Evolutionary conservation across 75 land plant species (phyloP), one percentile per base, ranked within the genome.

Genomic region (Gnetum montanum): DNA sequence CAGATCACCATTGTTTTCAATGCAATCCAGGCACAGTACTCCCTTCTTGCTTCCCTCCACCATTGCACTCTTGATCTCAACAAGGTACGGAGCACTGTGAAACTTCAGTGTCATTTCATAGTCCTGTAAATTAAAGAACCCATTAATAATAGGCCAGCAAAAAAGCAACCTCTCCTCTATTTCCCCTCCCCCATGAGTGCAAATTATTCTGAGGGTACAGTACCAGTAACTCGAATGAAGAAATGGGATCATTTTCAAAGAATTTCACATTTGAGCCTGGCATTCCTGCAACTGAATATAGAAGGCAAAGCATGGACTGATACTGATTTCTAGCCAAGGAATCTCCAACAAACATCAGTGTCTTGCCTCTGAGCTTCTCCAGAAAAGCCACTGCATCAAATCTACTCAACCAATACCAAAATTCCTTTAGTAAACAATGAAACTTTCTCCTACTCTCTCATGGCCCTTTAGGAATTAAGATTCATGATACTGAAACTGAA

Each of bases 261-360:
- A 73, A n/a, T n/a, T n/a, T n/a, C n/a, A n/a, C n/a, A n/a, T n/a
- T n/a, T n/a, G n/a, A n/a, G n/a, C n/a, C n/a, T n/a, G n/a, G n/a
- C n/a, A n/a, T n/a, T n/a, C n/a, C 66, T 34, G 37, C 55, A 53
- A 10, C 55, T n/a, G 63, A 52, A 53, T 67, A 52, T 40, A 83
- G 54, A 56, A 78, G 75, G 46, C 83, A 83, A 10, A 71, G 62
- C 49, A 83, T 61, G 3, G 94, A 88, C 41, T 85, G 71, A 85
- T 85, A 88, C 51, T 88, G 94, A 36, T 85, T 79, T 37, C 80
- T 61, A 20, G 73, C 79, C 15, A 88, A 49, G 0, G 94, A 88
- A 24, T 88, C 94, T 8, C 94, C 94, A 13, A 84, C 94, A 60
- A 88, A 85, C 78, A 84, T 82, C 44, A 88, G 34, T 0, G 60